These are phyloP conservation scores for Thermomyces lanuginosus DNA, from an alignment of 2,329 filamentous ascomycete species.

Conservation along the genomic window DNA sequence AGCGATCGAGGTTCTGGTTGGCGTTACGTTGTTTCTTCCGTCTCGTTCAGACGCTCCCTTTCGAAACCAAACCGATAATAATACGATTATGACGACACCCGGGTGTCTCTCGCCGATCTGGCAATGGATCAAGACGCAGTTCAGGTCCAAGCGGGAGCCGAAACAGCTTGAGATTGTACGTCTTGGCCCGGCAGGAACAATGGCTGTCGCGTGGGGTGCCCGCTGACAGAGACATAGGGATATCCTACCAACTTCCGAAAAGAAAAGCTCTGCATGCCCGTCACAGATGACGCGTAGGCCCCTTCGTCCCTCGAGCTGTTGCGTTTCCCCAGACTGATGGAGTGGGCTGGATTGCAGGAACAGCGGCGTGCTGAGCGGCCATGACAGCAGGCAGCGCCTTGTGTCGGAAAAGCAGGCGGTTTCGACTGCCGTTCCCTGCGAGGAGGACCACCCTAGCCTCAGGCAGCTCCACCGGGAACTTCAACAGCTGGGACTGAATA, in stretches of 20 bases:
- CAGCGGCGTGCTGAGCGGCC: slow-evolving; percentile 18
- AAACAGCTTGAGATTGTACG: slow-evolving; percentile 22
- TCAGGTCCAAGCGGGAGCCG: slow-evolving; percentile 13
- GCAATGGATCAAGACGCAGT: slow-evolving; percentile 19
- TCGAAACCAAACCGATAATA: not conserved
- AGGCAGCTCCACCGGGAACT: no score
- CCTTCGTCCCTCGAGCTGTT: not conserved
- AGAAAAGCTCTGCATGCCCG: slow-evolving; percentile 24
- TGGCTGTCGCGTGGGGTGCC: not conserved
- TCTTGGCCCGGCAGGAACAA: not conserved
- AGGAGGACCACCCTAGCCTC: no score
- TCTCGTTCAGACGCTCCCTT: no score
- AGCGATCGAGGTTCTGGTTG: no score
- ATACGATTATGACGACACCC: slow-evolving; percentile 3
- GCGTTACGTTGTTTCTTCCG: no score
- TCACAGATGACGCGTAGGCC: slow-evolving; percentile 22
- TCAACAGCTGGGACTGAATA: slow-evolving; percentile 4
- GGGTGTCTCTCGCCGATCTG: slow-evolving; percentile 22
- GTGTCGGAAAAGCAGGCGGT: slow-evolving; percentile 15
- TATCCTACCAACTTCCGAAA: slow-evolving; percentile 29
- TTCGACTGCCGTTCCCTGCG: slow-evolving; percentile 11
- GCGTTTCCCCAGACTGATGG: no score
- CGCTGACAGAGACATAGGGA: slow-evolving; percentile 13
- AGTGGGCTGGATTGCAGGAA: no score
- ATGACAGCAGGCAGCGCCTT: slow-evolving; percentile 15